Base-by-base conservation (phyloP, 106 monocot genomes). In the Dendrobium officinale region DNA sequence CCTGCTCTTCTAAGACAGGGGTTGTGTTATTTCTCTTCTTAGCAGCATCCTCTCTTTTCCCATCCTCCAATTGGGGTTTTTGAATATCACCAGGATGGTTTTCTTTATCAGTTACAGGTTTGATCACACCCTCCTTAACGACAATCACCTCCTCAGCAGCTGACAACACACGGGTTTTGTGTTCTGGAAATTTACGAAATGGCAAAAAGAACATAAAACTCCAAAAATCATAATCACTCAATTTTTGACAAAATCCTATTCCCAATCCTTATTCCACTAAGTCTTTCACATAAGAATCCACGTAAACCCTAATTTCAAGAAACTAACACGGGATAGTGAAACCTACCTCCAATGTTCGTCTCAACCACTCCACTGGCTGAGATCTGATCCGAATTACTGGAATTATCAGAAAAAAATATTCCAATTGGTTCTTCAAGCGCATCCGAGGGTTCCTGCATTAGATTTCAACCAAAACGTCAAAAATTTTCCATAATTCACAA, bases 121-220 rank as follows among this genome's bases (percentile, higher is more conserved):
- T 55, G 44, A 83, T 83, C 42, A 83, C 54, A 18, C 70, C 40
- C 19, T 83, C 78, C 47, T 67, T 43, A 49, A 17, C 9, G n/a
- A 6, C 73, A 54, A 40, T 58, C 48, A 33, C 48, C 5, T 77
- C 70, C 11, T 55, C 70, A 4, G 81, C 77, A 44, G 80, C 85
- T 42, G 87, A 90, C 58, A 90, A 56, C 7, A 85, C 87, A 13
- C 90, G 82, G 74, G 26, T 78, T 58, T 81, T 90, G 70, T 83
- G 83, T 31, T 51, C 77, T 49, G 42, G 42, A 42, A 75, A 75
- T 9, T 77, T 77, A 7, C 7, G 48, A 48, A 48, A 48, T 48
- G 48, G 48, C 48, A 11, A 48, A 48, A 7, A 48, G 7, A 48
- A 48, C 48, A 48, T 48, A 9, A 77, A 29, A 49, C 11, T 77